A percentile compares a stretch with the other conserved stretches of the same genome.
Evolutionary conservation across 2,329 filamentous ascomycete species (phyloP).

Genomic region (Claviceps humidiphila): DNA sequence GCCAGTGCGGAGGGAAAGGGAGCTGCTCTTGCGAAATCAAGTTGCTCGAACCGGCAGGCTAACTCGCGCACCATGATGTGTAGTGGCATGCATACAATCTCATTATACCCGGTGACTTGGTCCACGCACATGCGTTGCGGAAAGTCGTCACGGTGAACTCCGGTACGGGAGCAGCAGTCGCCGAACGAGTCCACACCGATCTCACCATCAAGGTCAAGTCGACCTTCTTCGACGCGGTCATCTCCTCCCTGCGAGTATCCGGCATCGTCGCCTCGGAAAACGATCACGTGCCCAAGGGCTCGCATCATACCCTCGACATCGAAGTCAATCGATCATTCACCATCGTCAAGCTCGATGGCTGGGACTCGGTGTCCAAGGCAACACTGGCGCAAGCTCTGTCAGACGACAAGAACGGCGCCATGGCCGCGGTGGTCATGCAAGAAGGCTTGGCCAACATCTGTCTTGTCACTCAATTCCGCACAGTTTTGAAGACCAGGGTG

Average conservation of each 20-base stretch:
- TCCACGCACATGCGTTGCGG: conserved; percentile 42
- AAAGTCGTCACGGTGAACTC: conserved; percentile 38
- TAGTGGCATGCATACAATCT: conserved; percentile 51
- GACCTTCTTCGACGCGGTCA: conserved; percentile 44
- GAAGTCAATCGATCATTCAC: conserved; percentile 82
- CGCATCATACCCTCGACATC: conserved; percentile 57
- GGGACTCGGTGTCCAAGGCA: conserved; percentile 79
- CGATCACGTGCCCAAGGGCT: conserved; percentile 36
- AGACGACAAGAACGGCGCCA: conserved; percentile 64
- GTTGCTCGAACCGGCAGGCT: conserved; percentile 3
- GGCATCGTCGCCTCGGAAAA: conserved; percentile 42
- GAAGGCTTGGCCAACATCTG: conserved; percentile 77
- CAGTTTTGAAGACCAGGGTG: conserved; percentile 50
- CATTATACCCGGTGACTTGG: conserved; percentile 37
- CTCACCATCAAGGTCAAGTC: conserved; percentile 43
- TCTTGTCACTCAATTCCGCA: conserved; percentile 68
- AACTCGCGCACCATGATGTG: not conserved
- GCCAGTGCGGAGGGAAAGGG: not conserved
- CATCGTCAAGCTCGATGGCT: conserved; percentile 67
- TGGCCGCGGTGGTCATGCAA: conserved; percentile 88
- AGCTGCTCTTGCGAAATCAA: not conserved
- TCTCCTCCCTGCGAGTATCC: conserved; percentile 42
- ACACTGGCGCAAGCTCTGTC: conserved; percentile 68
- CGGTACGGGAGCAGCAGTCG: conserved; percentile 33
- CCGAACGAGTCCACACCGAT: conserved; percentile 42